Conservation (phyloP, 768 basidiomycete genomes). For the Tulasnella sp. region DNA sequence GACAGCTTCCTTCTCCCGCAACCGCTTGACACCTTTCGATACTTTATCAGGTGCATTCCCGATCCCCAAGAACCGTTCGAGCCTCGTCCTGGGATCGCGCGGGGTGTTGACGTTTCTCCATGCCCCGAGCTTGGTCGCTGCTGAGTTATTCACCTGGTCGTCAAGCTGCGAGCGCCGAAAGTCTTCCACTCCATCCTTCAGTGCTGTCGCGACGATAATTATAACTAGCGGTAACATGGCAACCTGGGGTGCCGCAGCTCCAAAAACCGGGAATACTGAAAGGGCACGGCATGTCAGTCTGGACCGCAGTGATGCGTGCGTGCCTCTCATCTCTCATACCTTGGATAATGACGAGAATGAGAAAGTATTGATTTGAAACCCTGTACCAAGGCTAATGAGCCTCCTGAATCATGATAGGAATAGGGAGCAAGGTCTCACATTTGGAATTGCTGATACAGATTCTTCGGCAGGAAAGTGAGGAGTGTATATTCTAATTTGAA, state of each 20-base stretch:
- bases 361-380: constrained; percentile 88
- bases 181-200: constrained; percentile 96
- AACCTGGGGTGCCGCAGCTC: constrained; percentile 69
- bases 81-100: constrained; percentile 59
- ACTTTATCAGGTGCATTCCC: constrained; percentile 58
- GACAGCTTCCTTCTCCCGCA: constrained; percentile 69
- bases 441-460: constrained; percentile 89
- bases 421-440: constrained; percentile 37
- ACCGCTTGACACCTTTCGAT: constrained; percentile 71
- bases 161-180: constrained; percentile 81
- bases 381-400: constrained; percentile 27
- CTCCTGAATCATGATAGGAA: background rate
- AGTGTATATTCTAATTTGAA: constrained; percentile 66
- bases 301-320: too few species aligned
- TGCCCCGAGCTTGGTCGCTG: constrained; percentile 76
- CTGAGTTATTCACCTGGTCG: constrained; percentile 90
- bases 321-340: constrained; percentile 31
- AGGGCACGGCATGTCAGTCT: too few species aligned
- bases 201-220: constrained; percentile 77
- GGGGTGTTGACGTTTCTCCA: constrained; percentile 90
- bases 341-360: constrained; percentile 71
- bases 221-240: constrained; percentile 78
- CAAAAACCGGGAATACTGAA: constrained; percentile 85
- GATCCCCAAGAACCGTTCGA: constrained; percentile 59
- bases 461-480: constrained; percentile 85